Base-by-base conservation (phyloP, 495 filamentous ascomycete genomes). In the Neurospora tetrasperma region DNA sequence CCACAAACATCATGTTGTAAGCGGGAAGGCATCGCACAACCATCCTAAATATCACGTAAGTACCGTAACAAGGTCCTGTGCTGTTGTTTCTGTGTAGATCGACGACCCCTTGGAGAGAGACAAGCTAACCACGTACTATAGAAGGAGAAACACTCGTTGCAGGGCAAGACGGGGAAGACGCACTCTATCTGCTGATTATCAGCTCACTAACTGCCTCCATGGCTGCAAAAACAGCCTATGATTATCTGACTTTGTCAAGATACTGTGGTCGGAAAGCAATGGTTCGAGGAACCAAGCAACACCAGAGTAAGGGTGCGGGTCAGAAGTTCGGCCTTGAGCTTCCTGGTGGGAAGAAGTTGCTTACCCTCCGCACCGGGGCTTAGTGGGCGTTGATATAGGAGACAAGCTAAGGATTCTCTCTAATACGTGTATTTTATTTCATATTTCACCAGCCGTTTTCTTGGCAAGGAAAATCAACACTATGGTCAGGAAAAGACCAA, bases 101-200 rank as follows among this genome's bases (percentile, higher is more conserved):
- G 46, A 12, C 8, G 46, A 12, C 11, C 20, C 7, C 10, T 27
- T 39, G 40, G 27, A 46, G 12, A 18, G 42, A 71, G 48, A 72
- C 41, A 77, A 75, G 39, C 77, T 79, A 70, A 79, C 74, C 71
- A 23, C 16, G 7, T 4, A 16, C 39, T 59, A 72, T 83, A 89
- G 79, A 86, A 88, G 74, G 93, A 97, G 84, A 90, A 88, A 78
- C 94, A 97, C 81, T 92, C 89, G 42, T 80, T 97, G 81, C 93
- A 97, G 85, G 93, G 93, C 5, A 93, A 94, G 88, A 87, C 87
- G 71, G 93, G 93, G 66, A 97, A 97, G 88, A 93, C 93, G 14
- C 93, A 96, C 80, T 90, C 88, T 42, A 85, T 94, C 71, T 97
- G 93, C 83, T 96, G 27, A 66, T 14, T 18, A 16, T 14, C 0